A percentile compares a stretch with the other conserved stretches of the same genome.
Evolutionary conservation across 179 eudicot genomes (phyloP).

Genomic region (Corrigiola litoralis): DNA sequence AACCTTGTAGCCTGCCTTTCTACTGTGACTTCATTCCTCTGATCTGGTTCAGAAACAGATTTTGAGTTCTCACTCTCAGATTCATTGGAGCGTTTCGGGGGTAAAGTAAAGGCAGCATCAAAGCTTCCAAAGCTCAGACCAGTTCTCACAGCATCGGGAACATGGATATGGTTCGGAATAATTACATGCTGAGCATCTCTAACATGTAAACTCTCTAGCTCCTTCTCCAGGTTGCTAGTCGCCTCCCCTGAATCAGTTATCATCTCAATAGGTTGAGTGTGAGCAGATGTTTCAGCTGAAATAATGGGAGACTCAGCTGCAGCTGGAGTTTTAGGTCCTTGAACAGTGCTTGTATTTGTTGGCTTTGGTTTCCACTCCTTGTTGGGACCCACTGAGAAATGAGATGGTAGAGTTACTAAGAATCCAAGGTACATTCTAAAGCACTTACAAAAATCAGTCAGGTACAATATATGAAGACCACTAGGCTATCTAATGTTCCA

Average conservation of each 20-base stretch:
- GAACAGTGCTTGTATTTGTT: slow-evolving; percentile 34
- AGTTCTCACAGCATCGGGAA: slow-evolving; percentile 73
- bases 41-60: slow-evolving; percentile 41
- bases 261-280: slow-evolving; percentile 23
- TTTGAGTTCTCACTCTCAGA: slow-evolving; percentile 33
- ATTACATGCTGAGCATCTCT: slow-evolving; percentile 66
- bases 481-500: no score
- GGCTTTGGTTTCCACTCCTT: slow-evolving; percentile 87
- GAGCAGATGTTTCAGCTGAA: slow-evolving; percentile 28
- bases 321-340: slow-evolving; percentile 33
- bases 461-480: no score
- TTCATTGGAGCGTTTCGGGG: slow-evolving; percentile 24
- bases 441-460: background rate
- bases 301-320: slow-evolving; percentile 32
- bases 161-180: slow-evolving; percentile 81
- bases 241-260: slow-evolving; percentile 38
- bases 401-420: background rate
- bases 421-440: background rate
- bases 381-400: slow-evolving; percentile 41
- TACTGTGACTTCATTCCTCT: slow-evolving; percentile 39
- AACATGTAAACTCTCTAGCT: slow-evolving; percentile 53
- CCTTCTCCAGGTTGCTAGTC: slow-evolving; percentile 38
- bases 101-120: slow-evolving; percentile 49
- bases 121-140: slow-evolving; percentile 85
- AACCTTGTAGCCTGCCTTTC: slow-evolving; percentile 53